phyloP scores from a whole-genome alignment of 345 rosid species.

The Lumnitzera racemosa region DNA sequence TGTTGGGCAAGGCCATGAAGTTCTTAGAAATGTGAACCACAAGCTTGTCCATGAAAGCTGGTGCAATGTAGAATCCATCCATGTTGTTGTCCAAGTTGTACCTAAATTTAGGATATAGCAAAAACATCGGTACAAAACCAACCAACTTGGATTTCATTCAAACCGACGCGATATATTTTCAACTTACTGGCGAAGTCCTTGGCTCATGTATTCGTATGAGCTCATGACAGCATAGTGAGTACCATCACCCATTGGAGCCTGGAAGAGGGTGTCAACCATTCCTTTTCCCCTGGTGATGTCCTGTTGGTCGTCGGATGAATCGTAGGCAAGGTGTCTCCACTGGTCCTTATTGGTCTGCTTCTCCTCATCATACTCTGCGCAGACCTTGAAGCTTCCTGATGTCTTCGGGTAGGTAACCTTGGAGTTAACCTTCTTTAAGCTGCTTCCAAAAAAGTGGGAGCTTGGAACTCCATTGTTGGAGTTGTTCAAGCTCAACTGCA shows the following conservation, averaged over 20 bases:
- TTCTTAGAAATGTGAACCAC: constrained; percentile 24
- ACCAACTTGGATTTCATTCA: not conserved
- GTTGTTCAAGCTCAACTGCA: constrained; percentile 21
- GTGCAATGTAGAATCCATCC: constrained; percentile 25
- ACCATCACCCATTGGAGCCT: constrained; percentile 13
- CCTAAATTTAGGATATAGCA: not conserved
- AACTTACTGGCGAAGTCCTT: constrained; percentile 17
- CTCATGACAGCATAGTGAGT: constrained; percentile 20
- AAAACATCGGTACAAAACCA: not conserved
- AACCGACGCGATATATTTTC: not conserved
- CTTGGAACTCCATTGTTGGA: constrained; percentile 11
- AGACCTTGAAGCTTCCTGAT: constrained; percentile 17
- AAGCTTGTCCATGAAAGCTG: constrained; percentile 25
- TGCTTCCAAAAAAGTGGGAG: constrained; percentile 15
- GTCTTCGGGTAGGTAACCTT: constrained; percentile 7
- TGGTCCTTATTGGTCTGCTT: constrained; percentile 11
- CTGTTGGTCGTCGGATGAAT: constrained; percentile 21
- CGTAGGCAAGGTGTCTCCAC: constrained; percentile 18
- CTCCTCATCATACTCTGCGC: constrained; percentile 14
- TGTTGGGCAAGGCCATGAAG: constrained; percentile 22
- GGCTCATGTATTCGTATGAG: constrained; percentile 18
- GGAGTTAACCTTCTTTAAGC: constrained; percentile 17
- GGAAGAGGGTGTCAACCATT: constrained; percentile 22
- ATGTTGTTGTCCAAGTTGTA: constrained; percentile 22
- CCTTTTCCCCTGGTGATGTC: constrained; percentile 24